Percentiles rank a stretch among this genome's conserved stretches.
Evolutionary conservation across 495 filamentous ascomycete species (phyloP).

Genomic region (Lentithecium fluviatile): DNA sequence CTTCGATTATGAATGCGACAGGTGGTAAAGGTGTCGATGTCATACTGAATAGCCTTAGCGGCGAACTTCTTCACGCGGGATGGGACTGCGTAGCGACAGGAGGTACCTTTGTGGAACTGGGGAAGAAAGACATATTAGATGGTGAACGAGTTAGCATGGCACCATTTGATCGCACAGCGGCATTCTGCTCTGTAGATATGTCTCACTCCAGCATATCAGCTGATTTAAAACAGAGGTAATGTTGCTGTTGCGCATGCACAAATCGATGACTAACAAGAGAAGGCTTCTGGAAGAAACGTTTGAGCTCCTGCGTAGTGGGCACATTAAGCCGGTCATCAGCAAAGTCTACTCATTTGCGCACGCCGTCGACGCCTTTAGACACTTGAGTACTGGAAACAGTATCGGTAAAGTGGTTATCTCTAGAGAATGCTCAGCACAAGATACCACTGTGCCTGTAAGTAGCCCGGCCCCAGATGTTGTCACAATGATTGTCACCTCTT

Average conservation of each 20-base stretch:
- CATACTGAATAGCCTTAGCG: constrained; percentile 9
- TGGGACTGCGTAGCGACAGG: constrained; percentile 1
- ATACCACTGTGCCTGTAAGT: background rate
- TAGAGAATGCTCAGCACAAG: background rate
- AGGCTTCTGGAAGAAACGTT: background rate
- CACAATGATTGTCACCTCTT: no score
- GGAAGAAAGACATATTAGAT: constrained; percentile 13
- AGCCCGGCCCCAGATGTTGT: constrained; percentile 12
- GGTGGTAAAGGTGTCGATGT: constrained; percentile 13
- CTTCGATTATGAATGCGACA: background rate
- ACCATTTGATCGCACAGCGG: constrained; percentile 8
- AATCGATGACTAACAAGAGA: no score
- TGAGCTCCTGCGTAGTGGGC: background rate
- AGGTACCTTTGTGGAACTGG: constrained; percentile 10
- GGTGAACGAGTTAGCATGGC: constrained; percentile 2
- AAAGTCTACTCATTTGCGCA: background rate
- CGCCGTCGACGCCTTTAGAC: background rate
- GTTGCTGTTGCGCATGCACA: no score
- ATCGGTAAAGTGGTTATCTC: constrained; percentile 5
- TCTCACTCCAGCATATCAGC: background rate
- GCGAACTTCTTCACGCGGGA: constrained; percentile 1
- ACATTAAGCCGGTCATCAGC: background rate
- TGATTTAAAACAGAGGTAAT: constrained; percentile 10
- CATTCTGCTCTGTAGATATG: constrained; percentile 6
- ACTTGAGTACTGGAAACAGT: background rate